A percentile compares a stretch with the other conserved stretches of the same genome.
Conservation (phyloP, 2,329 filamentous ascomycete genomes). For the Xylariaceae sp. region DNA sequence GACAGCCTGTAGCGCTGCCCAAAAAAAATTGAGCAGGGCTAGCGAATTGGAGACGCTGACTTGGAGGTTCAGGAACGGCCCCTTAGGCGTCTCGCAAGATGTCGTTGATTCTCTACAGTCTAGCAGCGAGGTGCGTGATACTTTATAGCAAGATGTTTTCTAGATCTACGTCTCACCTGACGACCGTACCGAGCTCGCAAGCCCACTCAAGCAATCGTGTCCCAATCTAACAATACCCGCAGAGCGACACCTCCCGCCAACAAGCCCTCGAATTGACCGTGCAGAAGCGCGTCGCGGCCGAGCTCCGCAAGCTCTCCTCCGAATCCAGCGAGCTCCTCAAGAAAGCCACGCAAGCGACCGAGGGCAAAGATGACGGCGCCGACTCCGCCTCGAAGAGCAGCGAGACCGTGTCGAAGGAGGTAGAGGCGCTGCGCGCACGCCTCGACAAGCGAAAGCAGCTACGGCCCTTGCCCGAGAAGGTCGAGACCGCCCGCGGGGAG, state of each 20-base stretch:
- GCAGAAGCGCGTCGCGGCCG: conserved; percentile 78
- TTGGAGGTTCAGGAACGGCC: conserved; percentile 32
- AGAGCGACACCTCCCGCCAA: conserved; percentile 87
- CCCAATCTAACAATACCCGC: conserved; percentile 6
- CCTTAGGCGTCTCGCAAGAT: conserved; percentile 66
- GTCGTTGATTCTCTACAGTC: conserved; percentile 79
- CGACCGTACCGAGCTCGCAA: neutral
- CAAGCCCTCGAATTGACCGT: conserved; percentile 82
- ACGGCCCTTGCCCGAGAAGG: conserved; percentile 63
- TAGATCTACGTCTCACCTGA: no score
- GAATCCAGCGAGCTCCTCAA: conserved; percentile 66
- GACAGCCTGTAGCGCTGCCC: no score
- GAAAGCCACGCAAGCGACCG: conserved; percentile 52
- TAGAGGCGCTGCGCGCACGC: conserved; percentile 53
- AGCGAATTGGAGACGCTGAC: neutral
- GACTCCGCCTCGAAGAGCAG: conserved; percentile 27
- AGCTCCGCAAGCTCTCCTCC: conserved; percentile 75
- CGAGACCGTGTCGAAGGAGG: conserved; percentile 54
- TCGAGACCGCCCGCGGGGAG: conserved; percentile 70
- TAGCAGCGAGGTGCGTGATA: conserved; percentile 69
- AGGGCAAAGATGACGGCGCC: conserved; percentile 3
- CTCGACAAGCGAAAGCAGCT: conserved; percentile 61
- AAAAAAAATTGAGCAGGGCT: no score
- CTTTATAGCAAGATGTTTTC: no score
- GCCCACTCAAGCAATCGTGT: conserved; percentile 3